phyloP scores from a whole-genome alignment of 2,329 filamentous ascomycete species.

The Alternaria infectoria region DNA sequence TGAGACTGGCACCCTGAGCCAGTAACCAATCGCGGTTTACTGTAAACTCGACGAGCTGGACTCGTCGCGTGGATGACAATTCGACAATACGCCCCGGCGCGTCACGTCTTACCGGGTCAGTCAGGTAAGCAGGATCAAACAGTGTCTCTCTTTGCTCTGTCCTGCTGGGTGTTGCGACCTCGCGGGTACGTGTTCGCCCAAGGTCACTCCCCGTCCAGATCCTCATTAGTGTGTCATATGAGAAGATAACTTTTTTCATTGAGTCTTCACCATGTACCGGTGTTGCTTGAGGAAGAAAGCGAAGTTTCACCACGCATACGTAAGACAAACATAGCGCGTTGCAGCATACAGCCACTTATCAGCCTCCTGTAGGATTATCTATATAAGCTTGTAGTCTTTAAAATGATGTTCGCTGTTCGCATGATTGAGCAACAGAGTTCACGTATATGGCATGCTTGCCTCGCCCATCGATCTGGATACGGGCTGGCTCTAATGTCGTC shows the following conservation, averaged over 20 bases:
- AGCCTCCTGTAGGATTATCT: no score
- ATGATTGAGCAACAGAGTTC: no score
- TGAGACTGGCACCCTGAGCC: neutral
- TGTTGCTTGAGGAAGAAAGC: neutral
- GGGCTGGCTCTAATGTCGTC: no score
- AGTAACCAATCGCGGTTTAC: neutral
- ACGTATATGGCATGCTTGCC: no score
- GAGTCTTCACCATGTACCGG: neutral
- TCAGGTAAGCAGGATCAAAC: neutral
- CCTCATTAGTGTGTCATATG: neutral
- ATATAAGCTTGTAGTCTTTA: no score
- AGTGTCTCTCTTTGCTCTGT: neutral
- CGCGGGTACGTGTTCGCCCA: neutral
- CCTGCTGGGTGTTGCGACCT: neutral
- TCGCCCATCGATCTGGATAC: no score
- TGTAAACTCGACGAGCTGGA: neutral
- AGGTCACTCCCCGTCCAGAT: neutral
- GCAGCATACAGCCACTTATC: no score
- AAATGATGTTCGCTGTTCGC: no score
- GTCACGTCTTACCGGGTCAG: neutral
- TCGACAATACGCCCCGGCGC: neutral
- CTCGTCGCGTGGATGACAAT: neutral
- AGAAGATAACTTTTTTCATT: neutral
- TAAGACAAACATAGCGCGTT: no score
- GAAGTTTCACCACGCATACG: no score